These are phyloP conservation scores for Hirschioporus abietinus DNA, from an alignment of 768 basidiomycete genomes.

Conservation along the genomic window DNA sequence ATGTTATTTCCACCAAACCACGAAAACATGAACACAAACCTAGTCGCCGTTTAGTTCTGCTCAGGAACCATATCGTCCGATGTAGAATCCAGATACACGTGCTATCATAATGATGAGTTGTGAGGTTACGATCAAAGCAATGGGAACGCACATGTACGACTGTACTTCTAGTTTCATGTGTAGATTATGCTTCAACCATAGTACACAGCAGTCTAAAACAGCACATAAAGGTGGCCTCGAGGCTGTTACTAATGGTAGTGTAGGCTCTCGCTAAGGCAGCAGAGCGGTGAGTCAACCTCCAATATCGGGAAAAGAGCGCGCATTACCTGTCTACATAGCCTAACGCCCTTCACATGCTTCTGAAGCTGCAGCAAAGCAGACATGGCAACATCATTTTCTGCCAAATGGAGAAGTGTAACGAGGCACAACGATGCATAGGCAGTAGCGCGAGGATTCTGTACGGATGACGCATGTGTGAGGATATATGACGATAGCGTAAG, in stretches of 20 bases:
- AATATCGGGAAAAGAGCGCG: neutral
- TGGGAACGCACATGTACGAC: constrained; percentile 46
- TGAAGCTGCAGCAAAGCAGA: constrained; percentile 38
- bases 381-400: constrained; percentile 46
- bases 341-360: constrained; percentile 30
- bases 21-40: constrained; percentile 35
- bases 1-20: neutral
- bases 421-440: constrained; percentile 58
- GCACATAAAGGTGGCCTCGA: constrained; percentile 48
- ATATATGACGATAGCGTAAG: constrained; percentile 61
- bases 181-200: constrained; percentile 69
- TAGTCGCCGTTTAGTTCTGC: constrained; percentile 43
- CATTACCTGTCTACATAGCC: constrained; percentile 60
- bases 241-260: constrained; percentile 35
- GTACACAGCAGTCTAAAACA: constrained; percentile 59
- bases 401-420: constrained; percentile 45
- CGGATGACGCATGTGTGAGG: constrained; percentile 61
- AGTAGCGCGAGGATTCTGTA: constrained; percentile 49
- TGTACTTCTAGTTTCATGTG: constrained; percentile 55
- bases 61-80: constrained; percentile 55
- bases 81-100: constrained; percentile 52
- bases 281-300: constrained; percentile 7
- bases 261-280: constrained; percentile 41
- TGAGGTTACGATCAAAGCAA: neutral
- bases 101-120: constrained; percentile 24